These are phyloP conservation scores for Didymella arachidicola DNA, from an alignment of 2,329 filamentous ascomycete species.

Conservation along the genomic window DNA sequence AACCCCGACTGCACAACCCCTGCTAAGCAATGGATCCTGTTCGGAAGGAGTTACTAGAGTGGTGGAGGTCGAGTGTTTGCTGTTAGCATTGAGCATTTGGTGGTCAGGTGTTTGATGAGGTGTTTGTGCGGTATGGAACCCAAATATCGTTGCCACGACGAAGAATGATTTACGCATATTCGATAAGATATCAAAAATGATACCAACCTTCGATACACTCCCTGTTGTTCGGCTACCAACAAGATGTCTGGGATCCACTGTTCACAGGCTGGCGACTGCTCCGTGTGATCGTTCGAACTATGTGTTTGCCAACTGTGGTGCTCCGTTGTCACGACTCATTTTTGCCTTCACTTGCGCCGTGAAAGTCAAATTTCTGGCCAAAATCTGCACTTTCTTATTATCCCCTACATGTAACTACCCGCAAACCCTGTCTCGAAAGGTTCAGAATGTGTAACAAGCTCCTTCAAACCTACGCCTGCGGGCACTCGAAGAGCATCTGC, in stretches of 20 bases:
- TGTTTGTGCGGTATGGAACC: slow-evolving; percentile 22
- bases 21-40: slow-evolving; percentile 91
- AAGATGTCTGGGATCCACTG: background rate
- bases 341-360: slow-evolving; percentile 6
- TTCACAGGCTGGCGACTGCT: background rate
- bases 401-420: background rate
- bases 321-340: background rate
- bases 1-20: slow-evolving; percentile 82
- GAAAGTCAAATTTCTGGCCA: too few species aligned
- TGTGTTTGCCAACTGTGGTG: background rate
- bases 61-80: slow-evolving; percentile 3
- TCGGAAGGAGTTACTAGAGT: slow-evolving; percentile 66
- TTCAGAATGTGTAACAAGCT: slow-evolving; percentile 37
- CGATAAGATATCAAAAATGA: slow-evolving; percentile 14
- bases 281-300: background rate
- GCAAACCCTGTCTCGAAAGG: background rate
- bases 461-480: slow-evolving; percentile 38
- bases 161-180: slow-evolving; percentile 9
- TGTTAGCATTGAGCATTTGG: slow-evolving; percentile 31
- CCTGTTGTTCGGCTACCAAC: background rate
- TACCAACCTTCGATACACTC: slow-evolving; percentile 2
- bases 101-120: slow-evolving; percentile 31
- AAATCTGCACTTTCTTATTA: too few species aligned
- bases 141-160: slow-evolving; percentile 12
- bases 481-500: slow-evolving; percentile 35